These are phyloP conservation scores for Lachnellula arida DNA, from an alignment of 2,329 filamentous ascomycete species.

Conservation along the genomic window DNA sequence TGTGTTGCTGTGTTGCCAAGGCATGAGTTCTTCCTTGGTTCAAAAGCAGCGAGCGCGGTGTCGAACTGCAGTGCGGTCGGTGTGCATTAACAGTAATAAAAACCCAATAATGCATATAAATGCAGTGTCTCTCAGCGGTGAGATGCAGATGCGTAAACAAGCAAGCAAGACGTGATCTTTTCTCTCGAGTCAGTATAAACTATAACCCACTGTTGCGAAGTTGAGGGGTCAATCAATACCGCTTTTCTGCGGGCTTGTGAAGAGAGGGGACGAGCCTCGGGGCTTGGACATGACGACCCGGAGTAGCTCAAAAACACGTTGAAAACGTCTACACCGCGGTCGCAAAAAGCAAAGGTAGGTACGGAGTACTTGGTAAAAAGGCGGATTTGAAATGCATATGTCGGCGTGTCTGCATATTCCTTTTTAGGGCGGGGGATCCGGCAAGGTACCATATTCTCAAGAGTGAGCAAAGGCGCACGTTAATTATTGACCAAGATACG, in stretches of 20 bases:
- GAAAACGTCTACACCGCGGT: neutral
- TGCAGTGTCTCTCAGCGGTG: constrained; percentile 19
- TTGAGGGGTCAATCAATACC: neutral
- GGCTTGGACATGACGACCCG: neutral
- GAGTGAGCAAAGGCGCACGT: neutral
- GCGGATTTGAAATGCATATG: neutral
- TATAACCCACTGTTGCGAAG: neutral
- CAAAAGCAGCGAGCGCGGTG: constrained; percentile 11
- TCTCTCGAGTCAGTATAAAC: neutral
- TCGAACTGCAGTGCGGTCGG: constrained; percentile 4
- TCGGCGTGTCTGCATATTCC: neutral
- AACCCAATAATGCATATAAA: constrained; percentile 1
- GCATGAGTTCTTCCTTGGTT: neutral
- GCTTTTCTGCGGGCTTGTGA: no score
- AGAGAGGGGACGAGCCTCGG: neutral
- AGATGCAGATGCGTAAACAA: constrained; percentile 9
- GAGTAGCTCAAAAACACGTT: neutral
- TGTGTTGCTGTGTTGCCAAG: neutral
- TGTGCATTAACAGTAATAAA: neutral
- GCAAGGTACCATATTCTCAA: neutral
- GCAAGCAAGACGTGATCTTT: constrained; percentile 3
- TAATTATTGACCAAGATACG: neutral
- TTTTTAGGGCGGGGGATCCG: neutral
- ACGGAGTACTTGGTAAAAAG: neutral
- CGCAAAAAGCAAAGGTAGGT: neutral